Evolutionary conservation across 1,139 yeast species (phyloP).

Genomic region (Hyphopichia buzzinii): DNA sequence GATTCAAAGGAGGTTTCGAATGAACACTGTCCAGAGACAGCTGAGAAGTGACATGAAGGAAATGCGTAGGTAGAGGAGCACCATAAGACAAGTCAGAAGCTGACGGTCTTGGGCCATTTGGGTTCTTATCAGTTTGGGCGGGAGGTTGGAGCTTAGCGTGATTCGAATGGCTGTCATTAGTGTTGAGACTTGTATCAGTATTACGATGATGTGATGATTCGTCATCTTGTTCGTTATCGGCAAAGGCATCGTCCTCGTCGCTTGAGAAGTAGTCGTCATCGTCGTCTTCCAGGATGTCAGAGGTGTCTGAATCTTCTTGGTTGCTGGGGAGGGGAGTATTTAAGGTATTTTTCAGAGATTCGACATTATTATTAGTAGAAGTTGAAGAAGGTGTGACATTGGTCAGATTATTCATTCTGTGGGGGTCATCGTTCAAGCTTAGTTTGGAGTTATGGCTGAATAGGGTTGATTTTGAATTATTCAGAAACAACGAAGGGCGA

Average conservation of each 20-base stretch:
- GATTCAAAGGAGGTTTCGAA: conserved; percentile 3
- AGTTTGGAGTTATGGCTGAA: conserved; percentile 19
- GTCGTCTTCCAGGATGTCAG: conserved; percentile 28
- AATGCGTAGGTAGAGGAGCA: conserved; percentile 2
- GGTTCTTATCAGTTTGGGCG: not conserved
- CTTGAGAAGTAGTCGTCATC: conserved; percentile 7
- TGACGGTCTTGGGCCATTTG: conserved; percentile 3
- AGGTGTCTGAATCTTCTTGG: conserved; percentile 24
- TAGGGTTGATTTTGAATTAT: conserved; percentile 18
- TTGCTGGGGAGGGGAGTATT: not conserved
- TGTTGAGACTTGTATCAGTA: conserved; percentile 3
- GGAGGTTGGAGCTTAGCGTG: not conserved
- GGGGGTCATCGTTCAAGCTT: conserved; percentile 10
- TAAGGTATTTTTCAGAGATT: not conserved
- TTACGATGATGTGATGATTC: not conserved
- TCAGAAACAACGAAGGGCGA: conserved; percentile 10
- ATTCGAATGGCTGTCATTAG: conserved; percentile 1
- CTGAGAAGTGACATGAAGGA: not conserved
- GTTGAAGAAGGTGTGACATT: not conserved
- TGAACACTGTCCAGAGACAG: not conserved
- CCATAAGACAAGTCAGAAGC: conserved; percentile 4
- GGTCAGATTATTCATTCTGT: not conserved
- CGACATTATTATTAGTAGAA: not conserved
- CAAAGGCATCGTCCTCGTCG: conserved; percentile 5
- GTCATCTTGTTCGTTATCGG: conserved; percentile 5